Evolutionary conservation across 78 protist genomes (phyloP), one percentile per base, ranked within the genome.

Genomic region (Dictyostelium capitatum): DNA sequence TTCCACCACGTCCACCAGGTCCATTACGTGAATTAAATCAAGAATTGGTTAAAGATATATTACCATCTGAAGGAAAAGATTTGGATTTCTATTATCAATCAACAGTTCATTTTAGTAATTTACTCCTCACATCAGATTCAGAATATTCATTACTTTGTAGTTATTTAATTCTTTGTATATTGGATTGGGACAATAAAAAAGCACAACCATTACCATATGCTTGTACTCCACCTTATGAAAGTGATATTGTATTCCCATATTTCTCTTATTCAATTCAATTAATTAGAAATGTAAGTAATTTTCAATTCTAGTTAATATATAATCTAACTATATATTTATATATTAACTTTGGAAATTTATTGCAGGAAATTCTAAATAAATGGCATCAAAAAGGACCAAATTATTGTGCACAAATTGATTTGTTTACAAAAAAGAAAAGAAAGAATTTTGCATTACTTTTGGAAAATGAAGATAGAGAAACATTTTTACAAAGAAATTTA

Each of bases 111-210:
- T 87, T 87, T 50, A 80, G 83, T 19, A 87, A 77, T 72, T 14
- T 77, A 32, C n/a, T 87, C 9, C 47, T 77, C 30, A 50, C 53
- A 19, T 25, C 70, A 32, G 77, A 73, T 4, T 12, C 67, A 20
- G 83, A 78, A 28, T 77, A 77, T 64, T 17, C 30, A 17, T 17
- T 87, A 19, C 48, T 87, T 17, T 77, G 84, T 8, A 20, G 78
- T 62, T 87, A 87, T 65, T 62, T 77, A 47, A 65, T 87, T n/a
- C 67, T 87, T 9, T 43, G 69, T 0, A 87, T 80, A 20, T 54
- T 87, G 1, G 93, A 87, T 50, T 87, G 93, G 93, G 93, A 87
- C n/a, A 87, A 87, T 30, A 87, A 87, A 37, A 87, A 77, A 30
- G 65, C 93, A 19, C 93, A 87, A 77, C 83, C 93, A 56, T 65